Conservation (phyloP, 139 green algal genomes). For the Dunaliella primolecta region DNA sequence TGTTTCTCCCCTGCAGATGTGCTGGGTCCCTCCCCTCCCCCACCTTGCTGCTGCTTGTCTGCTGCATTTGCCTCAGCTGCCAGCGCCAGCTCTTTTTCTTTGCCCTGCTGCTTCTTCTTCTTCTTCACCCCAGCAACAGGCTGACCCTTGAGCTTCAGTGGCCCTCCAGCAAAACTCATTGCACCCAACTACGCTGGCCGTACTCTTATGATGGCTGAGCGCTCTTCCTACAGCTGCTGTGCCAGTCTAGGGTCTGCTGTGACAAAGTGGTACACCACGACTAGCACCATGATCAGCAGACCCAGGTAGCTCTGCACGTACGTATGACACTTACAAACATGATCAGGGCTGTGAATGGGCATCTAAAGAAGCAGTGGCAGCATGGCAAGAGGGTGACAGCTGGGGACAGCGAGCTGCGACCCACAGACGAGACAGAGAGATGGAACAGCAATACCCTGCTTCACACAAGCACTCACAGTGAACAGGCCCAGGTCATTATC, state of each 20-base stretch:
- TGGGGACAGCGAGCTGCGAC: no score
- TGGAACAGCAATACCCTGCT: neutral
- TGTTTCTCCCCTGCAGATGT: neutral
- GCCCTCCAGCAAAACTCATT: constrained; percentile 76
- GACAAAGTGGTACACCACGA: constrained; percentile 79
- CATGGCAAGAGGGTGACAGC: no score
- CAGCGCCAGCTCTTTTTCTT: neutral
- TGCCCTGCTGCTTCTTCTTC: constrained; percentile 73
- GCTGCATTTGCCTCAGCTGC: neutral
- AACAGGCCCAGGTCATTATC: neutral
- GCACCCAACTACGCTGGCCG: no score
- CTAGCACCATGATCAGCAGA: constrained; percentile 63
- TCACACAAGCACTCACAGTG: neutral
- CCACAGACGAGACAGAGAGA: no score
- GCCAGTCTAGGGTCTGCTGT: constrained; percentile 39
- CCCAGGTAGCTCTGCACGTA: constrained; percentile 68
- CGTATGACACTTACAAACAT: neutral
- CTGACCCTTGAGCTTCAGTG: constrained; percentile 87
- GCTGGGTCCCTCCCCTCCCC: constrained; percentile 10
- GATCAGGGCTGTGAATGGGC: neutral
- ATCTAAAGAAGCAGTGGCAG: no score
- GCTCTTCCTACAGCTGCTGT: constrained; percentile 10
- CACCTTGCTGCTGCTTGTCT: neutral
- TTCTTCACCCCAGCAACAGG: constrained; percentile 66
- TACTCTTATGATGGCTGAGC: no score